Evolutionary conservation across 2,329 filamentous ascomycete species (phyloP), one percentile per base, ranked within the genome.

Genomic region (Fusarium sp.): DNA sequence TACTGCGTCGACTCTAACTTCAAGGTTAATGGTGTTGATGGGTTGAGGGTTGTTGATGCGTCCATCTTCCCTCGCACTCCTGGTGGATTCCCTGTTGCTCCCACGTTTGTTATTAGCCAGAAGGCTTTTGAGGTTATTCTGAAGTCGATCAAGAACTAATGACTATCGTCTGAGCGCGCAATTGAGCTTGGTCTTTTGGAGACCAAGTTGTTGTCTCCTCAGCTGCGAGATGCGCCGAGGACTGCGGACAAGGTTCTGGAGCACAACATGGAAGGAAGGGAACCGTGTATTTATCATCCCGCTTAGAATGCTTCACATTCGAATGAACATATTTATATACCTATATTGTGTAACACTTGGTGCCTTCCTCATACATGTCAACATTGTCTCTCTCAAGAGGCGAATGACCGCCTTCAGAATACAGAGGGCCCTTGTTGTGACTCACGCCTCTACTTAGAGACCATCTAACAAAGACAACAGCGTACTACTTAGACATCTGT

Each of bases 1-100:
- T 86, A 86, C 8, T 86, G 88, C 2, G 74, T 90, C 54, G 85
- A 90, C 72, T 81, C 80, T 0, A 78, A 83, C 56, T 88, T 89
- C 75, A 80, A 82, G 18, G 87, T 90, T 4, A 79, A 83, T 16
- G 86, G 86, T 1, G 83, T 87, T 0, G 75, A 81, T 1, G 82
- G 83, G 0, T 77, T 90, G 54, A 79, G 87, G 4, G 87, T 89
- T 6, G 87, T 89, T 2, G 88, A 90, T 78, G 87, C 85, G 0
- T 84, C 81, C n/a, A 79, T 84, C 5, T 89, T 86, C 62, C 85
- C 86, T 6, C 63, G 69, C 18, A 36, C 55, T 0, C 68, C 68
- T 0, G 69, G 65, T 14, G 65, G 58, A 14, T 71, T 71, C 1
- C 69, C 69, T 6, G 61, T 46, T 11, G 68, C 64, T 0, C 68